Base-by-base conservation (phyloP, 257 asterid genomes). In the Fraxinus quadrangulata region DNA sequence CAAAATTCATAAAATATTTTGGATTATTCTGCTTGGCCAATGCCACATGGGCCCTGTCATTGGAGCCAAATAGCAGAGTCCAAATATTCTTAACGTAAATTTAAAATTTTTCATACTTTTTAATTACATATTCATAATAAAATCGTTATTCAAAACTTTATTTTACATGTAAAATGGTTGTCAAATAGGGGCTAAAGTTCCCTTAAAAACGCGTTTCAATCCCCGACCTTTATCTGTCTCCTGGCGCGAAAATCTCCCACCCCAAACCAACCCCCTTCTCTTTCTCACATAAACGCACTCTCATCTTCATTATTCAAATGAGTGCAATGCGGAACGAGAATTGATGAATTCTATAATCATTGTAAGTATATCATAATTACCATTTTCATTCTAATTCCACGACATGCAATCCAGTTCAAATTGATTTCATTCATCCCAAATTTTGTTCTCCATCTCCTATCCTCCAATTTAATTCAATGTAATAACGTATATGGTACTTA, bases 211-310 rank as follows among this genome's bases (percentile, higher is more conserved):
- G 13, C 67, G 67, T 21, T 59, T 61, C 67, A 7, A 61, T 23
- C 12, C 65, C 30, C 34, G 16, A 23, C 0, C 8, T 23, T 26
- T 34, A 19, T 1, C 24, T 51, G 63, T 51, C 63, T 51, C 26
- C 6, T 73, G 83, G 86, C 81, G 86, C 85, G 89, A 87, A 81
- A 83, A 77, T 80, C 79, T 71, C 88, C 67, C 1, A 59, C 30
- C 76, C 68, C 63, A 7, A 12, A 17, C 72, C 63, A 74, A 67
- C 40, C 21, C 81, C 17, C 42, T 26, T 51, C 70, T 30, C 51
- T 59, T 30, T 67, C 73, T 45, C 30, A 39, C 71, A 61, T 28
- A 40, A n/a, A 68, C 70, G 30, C 80, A 73, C 67, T 17, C 31
- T 63, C 14, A 24, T 24, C 30, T 23, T 71, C 36, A 42, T 71